Conservation (phyloP, 2,329 filamentous ascomycete genomes). For the Pezicula carpinea region DNA sequence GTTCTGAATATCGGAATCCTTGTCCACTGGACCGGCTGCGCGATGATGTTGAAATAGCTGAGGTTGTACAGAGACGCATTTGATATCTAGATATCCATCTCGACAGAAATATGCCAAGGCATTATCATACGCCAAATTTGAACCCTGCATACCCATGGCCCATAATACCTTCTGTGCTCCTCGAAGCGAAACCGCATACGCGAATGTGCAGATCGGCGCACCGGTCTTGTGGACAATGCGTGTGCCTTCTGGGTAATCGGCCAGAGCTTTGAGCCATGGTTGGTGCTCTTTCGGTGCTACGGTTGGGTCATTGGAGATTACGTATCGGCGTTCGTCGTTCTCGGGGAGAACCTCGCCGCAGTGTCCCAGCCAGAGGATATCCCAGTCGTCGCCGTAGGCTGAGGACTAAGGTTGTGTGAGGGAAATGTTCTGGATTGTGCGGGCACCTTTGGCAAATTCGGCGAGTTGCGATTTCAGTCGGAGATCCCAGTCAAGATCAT, state of each 20-base stretch:
- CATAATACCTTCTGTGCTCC: conserved; percentile 53
- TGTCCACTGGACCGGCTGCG: conserved; percentile 22
- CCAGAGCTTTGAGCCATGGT: conserved; percentile 7
- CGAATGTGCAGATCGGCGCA: conserved; percentile 28
- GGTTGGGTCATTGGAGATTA: conserved; percentile 22
- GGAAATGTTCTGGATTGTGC: conserved; percentile 6
- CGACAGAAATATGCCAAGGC: conserved; percentile 28
- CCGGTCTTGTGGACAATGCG: conserved; percentile 26
- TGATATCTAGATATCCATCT: conserved; percentile 26
- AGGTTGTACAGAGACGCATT: conserved; percentile 32
- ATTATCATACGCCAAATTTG: conserved; percentile 27
- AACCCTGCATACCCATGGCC: conserved; percentile 43
- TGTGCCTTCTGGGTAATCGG: conserved; percentile 10
- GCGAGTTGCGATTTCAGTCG: conserved; percentile 28
- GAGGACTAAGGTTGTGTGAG: conserved; percentile 10
- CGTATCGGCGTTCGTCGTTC: conserved; percentile 12
- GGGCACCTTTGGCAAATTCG: conserved; percentile 22
- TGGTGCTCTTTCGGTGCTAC: conserved; percentile 18
- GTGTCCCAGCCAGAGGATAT: conserved; percentile 33
- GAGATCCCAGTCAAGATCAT: conserved; percentile 41
- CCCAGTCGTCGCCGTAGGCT: conserved; percentile 33
- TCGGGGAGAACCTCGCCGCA: conserved; percentile 21
- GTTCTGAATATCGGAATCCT: conserved; percentile 30
- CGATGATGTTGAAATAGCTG: conserved; percentile 32
- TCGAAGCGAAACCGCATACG: conserved; percentile 29